Evolutionary conservation across 2,329 filamentous ascomycete species (phyloP).

Genomic region (Bipolaris sorokiniana): DNA sequence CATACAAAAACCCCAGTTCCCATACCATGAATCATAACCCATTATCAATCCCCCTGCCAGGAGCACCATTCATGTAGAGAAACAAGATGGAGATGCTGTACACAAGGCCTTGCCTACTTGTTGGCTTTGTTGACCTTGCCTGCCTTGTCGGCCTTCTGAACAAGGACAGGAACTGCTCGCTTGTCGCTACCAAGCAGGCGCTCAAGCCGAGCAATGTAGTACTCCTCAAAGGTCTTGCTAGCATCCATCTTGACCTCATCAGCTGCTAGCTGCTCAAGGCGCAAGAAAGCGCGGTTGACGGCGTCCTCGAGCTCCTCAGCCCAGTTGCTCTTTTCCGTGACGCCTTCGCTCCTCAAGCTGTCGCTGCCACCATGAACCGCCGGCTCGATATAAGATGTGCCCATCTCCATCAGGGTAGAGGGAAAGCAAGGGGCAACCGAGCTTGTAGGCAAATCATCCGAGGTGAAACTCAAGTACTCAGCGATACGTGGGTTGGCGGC

Average conservation of each 20-base stretch:
- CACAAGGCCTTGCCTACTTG: background rate
- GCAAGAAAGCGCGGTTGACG: constrained; percentile 29
- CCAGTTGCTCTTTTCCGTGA: constrained; percentile 45
- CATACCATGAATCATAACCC: background rate
- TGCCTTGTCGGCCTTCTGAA: constrained; percentile 14
- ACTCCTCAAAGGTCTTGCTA: constrained; percentile 28
- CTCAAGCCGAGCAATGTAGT: constrained; percentile 35
- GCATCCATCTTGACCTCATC: constrained; percentile 33
- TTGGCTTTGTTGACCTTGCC: constrained; percentile 2
- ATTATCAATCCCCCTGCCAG: background rate
- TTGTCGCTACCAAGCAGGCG: constrained; percentile 26
- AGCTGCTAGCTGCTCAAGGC: constrained; percentile 43
- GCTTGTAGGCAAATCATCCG: constrained; percentile 33
- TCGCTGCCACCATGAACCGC: constrained; percentile 15
- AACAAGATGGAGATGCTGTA: background rate
- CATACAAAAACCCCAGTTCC: background rate
- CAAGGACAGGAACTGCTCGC: constrained; percentile 26
- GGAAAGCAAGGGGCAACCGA: constrained; percentile 22
- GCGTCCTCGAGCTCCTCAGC: constrained; percentile 39
- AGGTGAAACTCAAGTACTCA: constrained; percentile 39
- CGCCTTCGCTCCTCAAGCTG: constrained; percentile 33
- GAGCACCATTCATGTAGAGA: background rate
- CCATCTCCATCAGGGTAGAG: constrained; percentile 23
- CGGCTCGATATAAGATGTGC: constrained; percentile 13
- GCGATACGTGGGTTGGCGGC: constrained; percentile 35